phyloP scores from a whole-genome alignment of 352 stramenopile species.

The Globisporangium megalacanthum region DNA sequence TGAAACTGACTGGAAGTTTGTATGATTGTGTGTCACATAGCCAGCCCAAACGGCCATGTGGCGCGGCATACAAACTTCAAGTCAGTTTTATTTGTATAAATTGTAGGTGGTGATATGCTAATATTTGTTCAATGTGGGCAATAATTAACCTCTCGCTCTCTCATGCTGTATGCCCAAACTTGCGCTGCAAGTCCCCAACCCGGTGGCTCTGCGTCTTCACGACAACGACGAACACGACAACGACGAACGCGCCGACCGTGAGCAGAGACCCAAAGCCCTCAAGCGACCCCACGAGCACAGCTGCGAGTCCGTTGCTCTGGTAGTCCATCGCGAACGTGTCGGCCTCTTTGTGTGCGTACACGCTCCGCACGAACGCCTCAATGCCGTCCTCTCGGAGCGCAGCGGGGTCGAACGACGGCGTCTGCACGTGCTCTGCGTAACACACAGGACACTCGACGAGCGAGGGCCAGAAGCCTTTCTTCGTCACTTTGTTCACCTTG shows the following conservation, averaged over 20 bases:
- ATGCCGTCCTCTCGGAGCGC: conserved; percentile 48
- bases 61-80: too few relatives aligned
- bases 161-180: conserved; percentile 16
- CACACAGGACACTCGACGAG: conserved; percentile 46
- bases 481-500: conserved; percentile 70
- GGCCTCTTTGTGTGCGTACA: conserved; percentile 46
- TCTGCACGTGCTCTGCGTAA: conserved; percentile 46
- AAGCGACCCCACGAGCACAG: conserved; percentile 31
- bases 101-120: too few relatives aligned
- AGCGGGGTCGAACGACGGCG: conserved; percentile 39
- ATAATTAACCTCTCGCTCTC: not conserved
- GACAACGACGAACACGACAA: conserved; percentile 16
- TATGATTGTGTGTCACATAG: too few relatives aligned
- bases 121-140: too few relatives aligned
- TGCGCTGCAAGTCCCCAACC: conserved; percentile 17
- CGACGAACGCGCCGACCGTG: conserved; percentile 4
- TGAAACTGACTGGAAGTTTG: too few relatives aligned
- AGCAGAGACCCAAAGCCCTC: conserved; percentile 28
- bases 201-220: conserved; percentile 15
- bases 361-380: conserved; percentile 40
- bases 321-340: conserved; percentile 46
- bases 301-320: conserved; percentile 31
- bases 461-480: conserved; percentile 63
- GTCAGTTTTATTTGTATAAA: too few relatives aligned
- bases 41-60: too few relatives aligned